Percentiles rank a stretch among this genome's conserved stretches.
phyloP scores from a whole-genome alignment of 495 filamentous ascomycete species.

The Margaritispora aquatica region DNA sequence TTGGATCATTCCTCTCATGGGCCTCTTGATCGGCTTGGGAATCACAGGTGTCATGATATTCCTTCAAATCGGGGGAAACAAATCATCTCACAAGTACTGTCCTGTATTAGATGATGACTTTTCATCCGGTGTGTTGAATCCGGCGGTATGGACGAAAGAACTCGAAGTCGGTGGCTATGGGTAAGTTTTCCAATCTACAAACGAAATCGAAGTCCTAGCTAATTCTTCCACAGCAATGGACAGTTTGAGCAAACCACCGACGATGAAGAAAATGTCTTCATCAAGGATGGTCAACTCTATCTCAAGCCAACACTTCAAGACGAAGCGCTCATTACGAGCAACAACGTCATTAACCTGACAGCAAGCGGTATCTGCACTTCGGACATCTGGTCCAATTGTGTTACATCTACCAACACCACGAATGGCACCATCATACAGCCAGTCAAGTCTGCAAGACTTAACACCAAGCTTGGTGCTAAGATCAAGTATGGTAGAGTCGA shows the following conservation, averaged over 20 bases:
- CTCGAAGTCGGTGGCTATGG: conserved; percentile 4
- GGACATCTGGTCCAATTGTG: conserved; percentile 22
- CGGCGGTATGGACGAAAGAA: conserved; percentile 1
- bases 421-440: conserved; percentile 33
- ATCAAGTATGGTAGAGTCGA: conserved; percentile 38
- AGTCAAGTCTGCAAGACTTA: conserved; percentile 32
- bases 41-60: conserved; percentile 4
- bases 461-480: conserved; percentile 31
- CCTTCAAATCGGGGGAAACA: not conserved
- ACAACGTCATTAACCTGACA: conserved; percentile 26
- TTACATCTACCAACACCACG: conserved; percentile 28
- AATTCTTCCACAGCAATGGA: not conserved
- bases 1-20: conserved; percentile 1
- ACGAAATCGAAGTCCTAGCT: not conserved
- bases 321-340: not conserved
- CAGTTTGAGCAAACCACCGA: conserved; percentile 1
- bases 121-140: not conserved
- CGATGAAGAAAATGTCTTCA: conserved; percentile 3
- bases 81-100: not conserved
- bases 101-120: conserved; percentile 3
- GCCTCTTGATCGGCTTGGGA: not conserved
- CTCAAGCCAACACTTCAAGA: conserved; percentile 6
- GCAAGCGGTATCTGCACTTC: conserved; percentile 31
- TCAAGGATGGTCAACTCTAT: conserved; percentile 2
- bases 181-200: not conserved